These are phyloP conservation scores for Colletotrichum zoysiae DNA, from an alignment of 2,329 filamentous ascomycete genomes.

Conservation along the genomic window DNA sequence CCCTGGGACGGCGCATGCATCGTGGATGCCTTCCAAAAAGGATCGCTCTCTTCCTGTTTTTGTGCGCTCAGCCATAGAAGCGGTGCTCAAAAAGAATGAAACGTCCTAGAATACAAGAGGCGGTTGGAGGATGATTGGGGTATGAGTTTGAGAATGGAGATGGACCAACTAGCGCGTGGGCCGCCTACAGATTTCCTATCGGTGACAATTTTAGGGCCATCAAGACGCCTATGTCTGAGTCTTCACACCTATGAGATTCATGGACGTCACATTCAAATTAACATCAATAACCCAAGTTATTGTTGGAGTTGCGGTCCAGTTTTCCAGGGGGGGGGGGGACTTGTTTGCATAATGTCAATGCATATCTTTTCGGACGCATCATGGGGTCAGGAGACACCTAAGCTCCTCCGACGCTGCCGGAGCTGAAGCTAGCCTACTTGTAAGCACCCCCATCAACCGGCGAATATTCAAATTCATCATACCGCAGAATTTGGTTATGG, in stretches of 20 bases:
- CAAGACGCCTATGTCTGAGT: no score
- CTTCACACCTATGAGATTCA: background rate
- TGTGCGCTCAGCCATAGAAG: background rate
- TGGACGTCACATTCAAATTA: background rate
- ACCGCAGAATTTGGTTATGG: background rate
- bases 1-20: background rate
- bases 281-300: background rate
- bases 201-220: background rate
- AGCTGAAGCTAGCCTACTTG: background rate
- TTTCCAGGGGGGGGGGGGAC: no score
- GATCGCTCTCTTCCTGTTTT: no score
- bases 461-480: background rate
- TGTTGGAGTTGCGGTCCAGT: background rate
- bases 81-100: no score
- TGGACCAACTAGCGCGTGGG: background rate
- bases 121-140: no score
- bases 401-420: conserved; percentile 18
- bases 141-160: background rate
- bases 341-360: background rate
- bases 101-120: no score
- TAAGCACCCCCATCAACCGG: background rate
- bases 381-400: background rate
- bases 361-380: conserved; percentile 1
- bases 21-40: no score
- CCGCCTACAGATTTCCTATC: background rate